Evolutionary conservation across 768 basidiomycete genomes (phyloP), one percentile per base, ranked within the genome.

Genomic region (Rhizopogon rudus): DNA sequence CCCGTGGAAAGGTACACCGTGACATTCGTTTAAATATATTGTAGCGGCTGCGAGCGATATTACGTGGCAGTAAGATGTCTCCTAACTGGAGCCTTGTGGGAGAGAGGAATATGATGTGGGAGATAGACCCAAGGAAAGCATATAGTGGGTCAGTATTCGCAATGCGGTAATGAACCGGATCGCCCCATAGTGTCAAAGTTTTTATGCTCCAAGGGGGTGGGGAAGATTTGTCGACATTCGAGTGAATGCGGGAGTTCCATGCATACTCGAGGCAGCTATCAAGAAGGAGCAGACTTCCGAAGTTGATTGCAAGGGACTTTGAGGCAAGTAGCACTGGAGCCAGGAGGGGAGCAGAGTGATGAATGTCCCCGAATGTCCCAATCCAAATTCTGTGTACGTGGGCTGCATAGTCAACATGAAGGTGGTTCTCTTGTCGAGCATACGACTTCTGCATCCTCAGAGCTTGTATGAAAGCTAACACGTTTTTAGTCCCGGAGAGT

Each of bases 341-440:
- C 28, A 59, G 41, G 13, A 57, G 40, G 13, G 45, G 35, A 8
- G 61, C 12, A 62, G 12, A 62, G 9, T 2, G 8, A 33, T 2
- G 6, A 10, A 33, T 7, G 25, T 25, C 25, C 25, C 25, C 25
- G 25, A 5, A 4, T 55, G 29, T 35, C 48, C 66, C 67, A 50
- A 65, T 65, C 72, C 73, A 77, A 37, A 77, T 67, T 25, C 65
- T 67, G 6, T 65, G 71, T 7, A 77, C 63, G 33, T 66, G 52
- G 13, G 53, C 53, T 0, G 60, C 12, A 48, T 76, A 77, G 40
- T 76, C 61, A 12, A 75, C 40, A 22, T 55, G 60, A 8, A 76
- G 63, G 5, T 62, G 65, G n/a, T 63, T 66, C 12, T 56, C 51
- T 2, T 40, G 43, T 7, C 29, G n/a, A 0, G 41, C 39, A 10